A percentile compares a stretch with the other conserved stretches of the same genome.
Evolutionary conservation across 805 yeast species (phyloP).

Genomic region (Ogataea methanolica): DNA sequence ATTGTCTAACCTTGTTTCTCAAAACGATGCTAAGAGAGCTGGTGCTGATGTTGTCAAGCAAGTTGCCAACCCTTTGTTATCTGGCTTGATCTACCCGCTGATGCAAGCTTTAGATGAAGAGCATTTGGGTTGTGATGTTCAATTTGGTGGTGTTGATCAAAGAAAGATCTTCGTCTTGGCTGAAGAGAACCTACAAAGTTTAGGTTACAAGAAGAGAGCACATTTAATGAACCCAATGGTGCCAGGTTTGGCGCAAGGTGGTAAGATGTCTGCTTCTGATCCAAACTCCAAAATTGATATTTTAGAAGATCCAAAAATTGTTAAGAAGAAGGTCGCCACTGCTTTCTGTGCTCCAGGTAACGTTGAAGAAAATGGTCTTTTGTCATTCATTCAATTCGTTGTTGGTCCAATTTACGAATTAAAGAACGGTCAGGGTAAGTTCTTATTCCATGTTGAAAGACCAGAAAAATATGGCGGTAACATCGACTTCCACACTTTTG

Average conservation of each 20-base stretch:
- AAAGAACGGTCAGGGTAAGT: slow-evolving; percentile 52
- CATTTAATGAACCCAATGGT: slow-evolving; percentile 99
- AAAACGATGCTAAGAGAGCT: slow-evolving; percentile 96
- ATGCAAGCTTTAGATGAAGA: slow-evolving; percentile 99
- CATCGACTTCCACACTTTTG: slow-evolving; percentile 63
- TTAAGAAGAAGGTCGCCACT: slow-evolving; percentile 83
- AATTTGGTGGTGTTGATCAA: slow-evolving; percentile 99
- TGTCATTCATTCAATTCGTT: slow-evolving; percentile 81
- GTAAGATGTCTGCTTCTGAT: slow-evolving; percentile 98
- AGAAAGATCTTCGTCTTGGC: slow-evolving; percentile 96
- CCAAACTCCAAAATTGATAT: slow-evolving; percentile 96
- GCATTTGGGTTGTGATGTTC: slow-evolving; percentile 81
- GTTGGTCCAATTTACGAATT: slow-evolving; percentile 82
- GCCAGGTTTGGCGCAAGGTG: slow-evolving; percentile 95
- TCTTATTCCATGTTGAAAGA: slow-evolving; percentile 73
- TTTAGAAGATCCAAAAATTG: slow-evolving; percentile 81
- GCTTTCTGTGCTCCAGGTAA: slow-evolving; percentile 97
- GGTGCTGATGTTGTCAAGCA: slow-evolving; percentile 99
- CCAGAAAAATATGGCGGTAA: slow-evolving; percentile 98
- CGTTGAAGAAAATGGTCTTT: slow-evolving; percentile 84
- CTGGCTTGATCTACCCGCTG: slow-evolving; percentile 93
- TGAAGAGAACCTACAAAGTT: slow-evolving; percentile 80
- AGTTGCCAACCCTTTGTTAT: slow-evolving; percentile 86
- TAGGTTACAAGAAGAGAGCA: slow-evolving; percentile 96
- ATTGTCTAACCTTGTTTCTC: slow-evolving; percentile 78